These are phyloP conservation scores for Solanum piurae DNA, from an alignment of 257 asterid genomes.

Conservation along the genomic window DNA sequence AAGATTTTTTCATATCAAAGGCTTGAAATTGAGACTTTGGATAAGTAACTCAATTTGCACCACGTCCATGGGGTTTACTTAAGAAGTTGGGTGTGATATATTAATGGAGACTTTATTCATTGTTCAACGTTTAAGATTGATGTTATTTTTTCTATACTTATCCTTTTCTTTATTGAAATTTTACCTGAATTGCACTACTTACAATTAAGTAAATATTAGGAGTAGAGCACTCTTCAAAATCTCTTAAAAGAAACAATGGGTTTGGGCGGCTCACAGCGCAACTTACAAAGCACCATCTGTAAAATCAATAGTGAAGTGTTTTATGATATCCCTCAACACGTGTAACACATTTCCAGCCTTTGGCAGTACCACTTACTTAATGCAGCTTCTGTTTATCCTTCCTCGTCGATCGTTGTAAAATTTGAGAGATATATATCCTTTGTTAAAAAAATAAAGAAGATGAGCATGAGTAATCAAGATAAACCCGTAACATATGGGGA, in stretches of 20 bases:
- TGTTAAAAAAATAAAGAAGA: neutral
- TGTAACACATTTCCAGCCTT: neutral
- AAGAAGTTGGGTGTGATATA: neutral
- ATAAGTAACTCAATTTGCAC: neutral
- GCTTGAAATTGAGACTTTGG: too few relatives aligned
- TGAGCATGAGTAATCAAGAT: neutral
- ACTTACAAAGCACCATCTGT: neutral
- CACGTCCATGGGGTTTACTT: neutral
- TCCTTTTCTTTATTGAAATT: too few relatives aligned
- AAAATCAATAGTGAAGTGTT: neutral
- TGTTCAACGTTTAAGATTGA: too few relatives aligned
- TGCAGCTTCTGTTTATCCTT: neutral
- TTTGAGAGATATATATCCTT: neutral
- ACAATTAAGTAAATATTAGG: too few relatives aligned
- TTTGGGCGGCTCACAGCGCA: neutral
- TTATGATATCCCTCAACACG: neutral
- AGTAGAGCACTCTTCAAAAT: too few relatives aligned
- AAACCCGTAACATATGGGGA: constrained; percentile 47
- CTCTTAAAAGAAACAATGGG: too few relatives aligned
- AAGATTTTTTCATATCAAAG: neutral
- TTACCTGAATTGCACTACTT: too few relatives aligned
- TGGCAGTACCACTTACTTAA: neutral
- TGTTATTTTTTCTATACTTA: too few relatives aligned
- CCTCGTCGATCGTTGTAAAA: neutral
- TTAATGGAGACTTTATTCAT: neutral